Base-by-base conservation (phyloP, 2,329 filamentous ascomycete species). In the Fusarium azukiicola region DNA sequence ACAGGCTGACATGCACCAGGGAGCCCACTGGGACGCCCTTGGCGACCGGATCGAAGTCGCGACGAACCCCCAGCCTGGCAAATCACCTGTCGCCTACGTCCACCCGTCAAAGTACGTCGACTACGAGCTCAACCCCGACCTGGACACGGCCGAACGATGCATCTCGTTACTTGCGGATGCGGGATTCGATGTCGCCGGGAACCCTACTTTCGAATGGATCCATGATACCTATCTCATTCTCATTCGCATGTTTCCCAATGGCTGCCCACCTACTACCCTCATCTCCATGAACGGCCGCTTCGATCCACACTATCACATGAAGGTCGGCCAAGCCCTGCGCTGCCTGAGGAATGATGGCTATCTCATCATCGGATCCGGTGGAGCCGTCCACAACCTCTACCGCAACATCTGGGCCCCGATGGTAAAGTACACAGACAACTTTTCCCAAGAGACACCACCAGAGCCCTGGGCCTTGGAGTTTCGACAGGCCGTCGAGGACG, bases 221-320 rank as follows among this genome's bases (percentile, higher is more conserved):
- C 94, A 96, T 87, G 94, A 96, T 84, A 95, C 93, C 0, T 96
- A 93, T 82, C 90, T 96, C 6, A 91, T 96, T 72, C 87, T 95
- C 13, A 94, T 95, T 82, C 90, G 93, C 70, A 96, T 96, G 94
- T 96, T 96, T 78, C 94, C 94, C 0, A 78, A 82, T 4, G 88
- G 87, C n/a, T 95, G 93, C 80, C 94, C 94, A 3, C 94, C 94
- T 0, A 95, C 94, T 1, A 94, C 93, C 1, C 75, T 83, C 21
- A 79, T 83, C 52, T 81, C 77, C 11, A 81, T 82, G 80, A 83
- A 82, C 72, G 75, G 78, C 3, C 74, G 75, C 3, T 81, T 79
- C 64, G 81, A 83, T 11, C 80, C 81, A 1, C 81, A 83, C n/a
- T 83, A 80, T 63, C 81, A 83, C 13, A 58, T 82, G 58, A 67